Base-by-base conservation (phyloP, 177 flowering plant genomes). In the Vitis hybrid region DNA sequence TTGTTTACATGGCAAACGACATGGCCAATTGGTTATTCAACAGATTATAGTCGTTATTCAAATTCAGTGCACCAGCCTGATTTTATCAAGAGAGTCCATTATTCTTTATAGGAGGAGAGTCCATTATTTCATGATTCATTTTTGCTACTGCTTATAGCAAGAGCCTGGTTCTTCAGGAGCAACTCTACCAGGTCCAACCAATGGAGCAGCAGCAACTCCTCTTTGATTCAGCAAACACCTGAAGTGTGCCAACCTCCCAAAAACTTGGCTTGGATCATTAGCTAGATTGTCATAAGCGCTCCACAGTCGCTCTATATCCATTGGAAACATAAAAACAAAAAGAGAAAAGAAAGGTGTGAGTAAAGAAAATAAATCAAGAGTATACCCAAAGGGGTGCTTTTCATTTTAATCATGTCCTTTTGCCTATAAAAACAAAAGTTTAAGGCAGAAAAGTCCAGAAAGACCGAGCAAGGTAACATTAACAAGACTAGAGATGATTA, bases 191-290 rank as follows among this genome's bases (percentile, higher is more conserved):
- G 58, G 76, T 32, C 86, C 94, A 21, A 67, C 67, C 78, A 91
- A 52, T 3, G 95, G 93, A 67, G 88, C 91, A 65, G 92, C 91
- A 40, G 91, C 88, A 54, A 87, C 83, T 66, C 92, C 93, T 80
- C 94, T 87, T 74, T 81, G 85, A 81, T 87, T 89, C 72, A 92
- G 78, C 77, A 89, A 75, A 76, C 95, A 88, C 74, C 97, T 78
- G 78, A 92, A 92, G 72, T 84, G 84, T 52, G 90, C 81, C 63
- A 92, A 75, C 73, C 98, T 86, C 70, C 72, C 79, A 10, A 67
- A 74, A 32, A 87, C 96, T 67, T 87, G 19, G 18, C 56, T 75
- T 18, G 91, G 85, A 74, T 90, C 79, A 75, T 80, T 88, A 14
- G 92, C 93, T 59, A 92, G 81, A 62, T 77, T 82, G 67, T 82